These are phyloP conservation scores for Trypanosoma brucei DNA, from an alignment of 208 protist genomes.

Conservation along the genomic window DNA sequence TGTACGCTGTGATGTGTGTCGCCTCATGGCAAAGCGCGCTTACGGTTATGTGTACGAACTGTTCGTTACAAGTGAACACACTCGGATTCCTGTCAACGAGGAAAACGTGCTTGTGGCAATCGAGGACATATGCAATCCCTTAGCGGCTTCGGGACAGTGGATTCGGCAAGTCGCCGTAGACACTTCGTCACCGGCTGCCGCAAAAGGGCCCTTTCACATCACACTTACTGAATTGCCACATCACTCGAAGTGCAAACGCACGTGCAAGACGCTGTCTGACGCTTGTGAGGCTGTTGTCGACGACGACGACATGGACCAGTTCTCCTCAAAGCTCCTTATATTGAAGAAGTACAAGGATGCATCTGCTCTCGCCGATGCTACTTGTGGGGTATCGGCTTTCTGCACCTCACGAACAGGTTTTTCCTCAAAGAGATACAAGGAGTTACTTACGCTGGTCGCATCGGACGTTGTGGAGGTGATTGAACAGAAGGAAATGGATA, in stretches of 20 bases:
- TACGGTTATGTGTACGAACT: constrained; percentile 28
- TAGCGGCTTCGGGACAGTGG: constrained; percentile 62
- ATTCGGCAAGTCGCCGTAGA: constrained; percentile 30
- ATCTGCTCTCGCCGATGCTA: constrained; percentile 6
- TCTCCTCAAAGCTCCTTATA: constrained; percentile 10
- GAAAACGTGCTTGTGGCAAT: constrained; percentile 63
- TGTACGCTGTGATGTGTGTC: constrained; percentile 60
- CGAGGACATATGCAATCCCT: constrained; percentile 68
- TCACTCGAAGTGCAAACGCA: constrained; percentile 58
- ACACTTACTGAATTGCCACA: constrained; percentile 18
- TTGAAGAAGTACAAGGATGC: constrained; percentile 6
- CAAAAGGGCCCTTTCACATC: neutral
- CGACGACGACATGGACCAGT: constrained; percentile 23
- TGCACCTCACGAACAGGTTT: constrained; percentile 10
- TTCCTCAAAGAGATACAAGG: constrained; percentile 4
- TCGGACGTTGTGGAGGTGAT: constrained; percentile 35
- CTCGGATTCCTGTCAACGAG: constrained; percentile 47
- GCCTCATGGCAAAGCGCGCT: constrained; percentile 35
- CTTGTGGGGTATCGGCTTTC: constrained; percentile 12
- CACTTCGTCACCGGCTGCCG: neutral
- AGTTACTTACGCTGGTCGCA: constrained; percentile 18
- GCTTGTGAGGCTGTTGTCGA: constrained; percentile 56
- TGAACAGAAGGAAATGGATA: constrained; percentile 47
- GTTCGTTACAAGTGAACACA: constrained; percentile 11
- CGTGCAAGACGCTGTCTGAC: constrained; percentile 46